These are phyloP conservation scores for Fomitopsis pinicola DNA, from an alignment of 1,284 basidiomycete genomes.

Conservation along the genomic window DNA sequence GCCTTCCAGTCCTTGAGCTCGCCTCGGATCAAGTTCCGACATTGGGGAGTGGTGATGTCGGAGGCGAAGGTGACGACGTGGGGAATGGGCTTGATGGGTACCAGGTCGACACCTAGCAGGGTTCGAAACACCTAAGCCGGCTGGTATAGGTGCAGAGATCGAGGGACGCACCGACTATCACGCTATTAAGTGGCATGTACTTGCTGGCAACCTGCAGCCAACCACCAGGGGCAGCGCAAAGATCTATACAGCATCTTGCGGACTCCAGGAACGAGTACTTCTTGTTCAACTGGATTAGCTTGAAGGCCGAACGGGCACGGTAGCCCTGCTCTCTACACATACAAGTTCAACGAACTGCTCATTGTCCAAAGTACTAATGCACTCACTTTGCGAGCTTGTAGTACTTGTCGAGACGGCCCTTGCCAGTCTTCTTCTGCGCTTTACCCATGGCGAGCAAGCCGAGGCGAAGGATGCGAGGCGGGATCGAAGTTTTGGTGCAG, in stretches of 20 bases:
- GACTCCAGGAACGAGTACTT: slow-evolving; percentile 93
- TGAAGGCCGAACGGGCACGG: slow-evolving; percentile 99
- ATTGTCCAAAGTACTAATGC: neutral
- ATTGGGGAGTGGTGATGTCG: slow-evolving; percentile 93
- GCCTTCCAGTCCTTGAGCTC: slow-evolving; percentile 99
- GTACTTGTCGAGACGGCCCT: slow-evolving; percentile 94
- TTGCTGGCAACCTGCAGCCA: slow-evolving; percentile 99
- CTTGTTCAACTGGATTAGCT: slow-evolving; percentile 98
- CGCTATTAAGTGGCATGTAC: slow-evolving; percentile 93
- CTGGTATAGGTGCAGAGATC: slow-evolving; percentile 10
- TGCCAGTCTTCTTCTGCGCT: slow-evolving; percentile 86
- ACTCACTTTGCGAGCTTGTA: slow-evolving; percentile 89
- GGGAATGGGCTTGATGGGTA: slow-evolving; percentile 95
- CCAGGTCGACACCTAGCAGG: slow-evolving; percentile 86
- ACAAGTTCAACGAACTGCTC: neutral
- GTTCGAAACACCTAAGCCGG: neutral
- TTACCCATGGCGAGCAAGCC: slow-evolving; percentile 55
- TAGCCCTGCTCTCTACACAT: slow-evolving; percentile 89
- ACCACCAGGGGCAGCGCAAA: slow-evolving; percentile 98
- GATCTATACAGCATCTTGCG: slow-evolving; percentile 94
- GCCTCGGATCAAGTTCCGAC: slow-evolving; percentile 81
- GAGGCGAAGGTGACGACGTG: slow-evolving; percentile 90
- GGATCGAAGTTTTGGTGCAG: slow-evolving; percentile 3
- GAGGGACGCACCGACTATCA: slow-evolving; percentile 80
- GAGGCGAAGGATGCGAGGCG: neutral